Percentiles rank a stretch among this genome's conserved stretches.
Evolutionary conservation across 768 basidiomycete genomes (phyloP).

Genomic region (Dendrothele bispora): DNA sequence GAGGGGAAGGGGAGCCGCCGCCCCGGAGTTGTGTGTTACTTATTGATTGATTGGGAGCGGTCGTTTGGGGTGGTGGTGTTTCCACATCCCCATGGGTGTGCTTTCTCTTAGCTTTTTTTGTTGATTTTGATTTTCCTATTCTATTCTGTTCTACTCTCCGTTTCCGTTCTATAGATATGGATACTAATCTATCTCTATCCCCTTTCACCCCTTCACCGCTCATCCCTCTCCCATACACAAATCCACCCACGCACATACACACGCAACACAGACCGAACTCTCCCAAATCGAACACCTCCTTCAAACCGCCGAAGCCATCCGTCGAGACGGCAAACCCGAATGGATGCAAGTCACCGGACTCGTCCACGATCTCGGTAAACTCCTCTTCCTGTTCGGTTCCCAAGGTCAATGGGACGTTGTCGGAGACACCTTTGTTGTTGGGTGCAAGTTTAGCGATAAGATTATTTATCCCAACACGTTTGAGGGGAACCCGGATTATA

Average conservation of each 20-base stretch:
- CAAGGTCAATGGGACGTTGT: conserved; percentile 96
- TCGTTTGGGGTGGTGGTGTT: too few relatives aligned
- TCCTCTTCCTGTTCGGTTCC: conserved; percentile 80
- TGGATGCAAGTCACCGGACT: conserved; percentile 92
- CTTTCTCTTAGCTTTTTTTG: too few relatives aligned
- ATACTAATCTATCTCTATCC: too few relatives aligned
- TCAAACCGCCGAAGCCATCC: conserved; percentile 90
- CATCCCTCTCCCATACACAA: too few relatives aligned
- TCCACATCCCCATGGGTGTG: too few relatives aligned
- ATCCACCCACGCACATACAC: conserved; percentile 10
- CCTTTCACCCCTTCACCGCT: too few relatives aligned
- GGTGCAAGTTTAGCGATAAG: conserved; percentile 83
- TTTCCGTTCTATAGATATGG: too few relatives aligned
- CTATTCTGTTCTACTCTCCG: too few relatives aligned
- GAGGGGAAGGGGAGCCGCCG: too few relatives aligned
- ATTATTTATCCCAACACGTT: conserved; percentile 83
- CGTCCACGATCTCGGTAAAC: conserved; percentile 88
- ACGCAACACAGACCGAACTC: conserved; percentile 53
- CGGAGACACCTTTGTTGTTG: conserved; percentile 82
- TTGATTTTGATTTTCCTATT: too few relatives aligned
- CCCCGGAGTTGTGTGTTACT: too few relatives aligned
- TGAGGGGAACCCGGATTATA: conserved; percentile 65
- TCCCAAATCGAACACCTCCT: conserved; percentile 91
- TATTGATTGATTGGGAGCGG: too few relatives aligned
- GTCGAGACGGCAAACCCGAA: conserved; percentile 82